phyloP scores from a whole-genome alignment of 2,329 filamentous ascomycete genomes.

The Penicillium paneum region DNA sequence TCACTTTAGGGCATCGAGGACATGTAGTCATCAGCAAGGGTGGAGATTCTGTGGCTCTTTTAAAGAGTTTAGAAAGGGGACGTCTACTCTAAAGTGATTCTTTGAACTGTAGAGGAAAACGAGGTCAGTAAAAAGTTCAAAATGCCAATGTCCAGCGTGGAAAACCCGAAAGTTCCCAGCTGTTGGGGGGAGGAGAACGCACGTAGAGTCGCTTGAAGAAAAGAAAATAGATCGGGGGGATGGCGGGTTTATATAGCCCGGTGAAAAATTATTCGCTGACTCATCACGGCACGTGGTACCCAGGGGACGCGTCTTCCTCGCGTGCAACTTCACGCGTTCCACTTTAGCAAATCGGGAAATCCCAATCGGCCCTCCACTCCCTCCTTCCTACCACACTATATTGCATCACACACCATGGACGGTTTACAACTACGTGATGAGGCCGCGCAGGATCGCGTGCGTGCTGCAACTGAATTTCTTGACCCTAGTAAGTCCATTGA shows the following conservation, averaged over 20 bases:
- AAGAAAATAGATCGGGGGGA: constrained; percentile 2
- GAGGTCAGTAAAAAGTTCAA: constrained; percentile 18
- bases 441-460: constrained; percentile 76
- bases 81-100: constrained; percentile 99
- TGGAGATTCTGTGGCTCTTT: constrained; percentile 87
- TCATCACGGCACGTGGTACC: not conserved
- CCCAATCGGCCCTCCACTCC: constrained; percentile 14
- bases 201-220: constrained; percentile 16
- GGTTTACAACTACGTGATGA: constrained; percentile 76
- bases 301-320: constrained; percentile 1
- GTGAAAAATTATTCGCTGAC: constrained; percentile 1
- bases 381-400: constrained; percentile 13
- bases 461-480: constrained; percentile 85
- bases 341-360: constrained; percentile 35
- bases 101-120: constrained; percentile 47
- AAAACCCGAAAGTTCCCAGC: not conserved
- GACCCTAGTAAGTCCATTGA: constrained; percentile 69
- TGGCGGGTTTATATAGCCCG: constrained; percentile 4
- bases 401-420: constrained; percentile 57
- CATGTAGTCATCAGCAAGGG: constrained; percentile 89
- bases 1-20: constrained; percentile 90
- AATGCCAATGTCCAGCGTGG: not conserved
- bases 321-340: constrained; percentile 24
- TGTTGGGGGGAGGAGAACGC: constrained; percentile 6
- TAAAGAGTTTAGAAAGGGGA: constrained; percentile 86